Percentiles rank a stretch among this genome's conserved stretches.
Evolutionary conservation across 2,329 filamentous ascomycete species (phyloP).

Genomic region (Arthroderma sp.): DNA sequence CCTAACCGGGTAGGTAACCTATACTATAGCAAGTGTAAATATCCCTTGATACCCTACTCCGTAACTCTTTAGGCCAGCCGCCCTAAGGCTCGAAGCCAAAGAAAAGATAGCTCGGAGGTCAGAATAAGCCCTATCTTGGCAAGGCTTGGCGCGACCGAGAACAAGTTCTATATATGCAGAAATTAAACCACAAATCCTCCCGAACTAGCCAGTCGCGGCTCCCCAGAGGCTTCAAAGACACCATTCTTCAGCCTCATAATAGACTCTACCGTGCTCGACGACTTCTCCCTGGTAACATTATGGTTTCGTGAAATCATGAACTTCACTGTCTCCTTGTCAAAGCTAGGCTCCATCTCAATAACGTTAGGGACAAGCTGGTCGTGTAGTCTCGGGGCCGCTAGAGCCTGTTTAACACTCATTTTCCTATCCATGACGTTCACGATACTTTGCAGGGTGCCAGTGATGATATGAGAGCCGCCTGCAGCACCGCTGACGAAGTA

Average conservation of each 20-base stretch:
- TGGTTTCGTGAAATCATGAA: slow-evolving; percentile 56
- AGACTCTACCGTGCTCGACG: slow-evolving; percentile 58
- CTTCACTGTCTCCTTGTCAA: slow-evolving; percentile 51
- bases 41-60: too few species aligned
- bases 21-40: too few species aligned
- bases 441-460: slow-evolving; percentile 60
- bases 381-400: slow-evolving; percentile 58
- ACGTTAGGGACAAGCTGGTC: slow-evolving; percentile 68
- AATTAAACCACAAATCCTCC: slow-evolving; percentile 45
- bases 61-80: neutral
- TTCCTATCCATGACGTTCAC: slow-evolving; percentile 59
- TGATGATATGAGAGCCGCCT: slow-evolving; percentile 74
- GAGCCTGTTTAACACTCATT: slow-evolving; percentile 48
- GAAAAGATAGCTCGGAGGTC: neutral
- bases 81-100: neutral
- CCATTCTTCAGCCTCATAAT: slow-evolving; percentile 51
- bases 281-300: slow-evolving; percentile 53
- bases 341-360: slow-evolving; percentile 56
- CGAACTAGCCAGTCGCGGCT: slow-evolving; percentile 61
- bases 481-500: slow-evolving; percentile 63
- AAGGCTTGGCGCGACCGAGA: neutral
- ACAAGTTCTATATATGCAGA: neutral
- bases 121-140: neutral
- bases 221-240: slow-evolving; percentile 63
- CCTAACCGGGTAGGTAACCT: too few species aligned